phyloP scores from a whole-genome alignment of 2,329 filamentous ascomycete genomes.

The Moelleriella libera region DNA sequence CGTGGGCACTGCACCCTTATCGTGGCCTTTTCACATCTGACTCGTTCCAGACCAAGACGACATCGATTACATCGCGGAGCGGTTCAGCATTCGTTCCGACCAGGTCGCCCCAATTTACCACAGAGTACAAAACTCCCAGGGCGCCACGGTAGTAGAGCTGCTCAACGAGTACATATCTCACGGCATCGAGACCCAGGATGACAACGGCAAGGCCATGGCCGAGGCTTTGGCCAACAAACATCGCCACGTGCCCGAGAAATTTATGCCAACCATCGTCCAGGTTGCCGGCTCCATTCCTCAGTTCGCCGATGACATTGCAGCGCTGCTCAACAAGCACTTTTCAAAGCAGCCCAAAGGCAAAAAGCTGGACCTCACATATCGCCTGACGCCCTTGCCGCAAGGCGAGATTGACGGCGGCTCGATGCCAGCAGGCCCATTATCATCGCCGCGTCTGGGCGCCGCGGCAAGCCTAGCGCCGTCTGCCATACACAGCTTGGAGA shows the following conservation, averaged over 20 bases:
- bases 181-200: slow-evolving; percentile 17
- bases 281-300: slow-evolving; percentile 19
- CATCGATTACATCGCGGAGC: slow-evolving; percentile 28
- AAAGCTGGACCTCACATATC: slow-evolving; percentile 23
- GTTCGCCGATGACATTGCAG: slow-evolving; percentile 25
- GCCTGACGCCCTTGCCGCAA: slow-evolving; percentile 18
- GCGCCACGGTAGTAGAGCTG: slow-evolving; percentile 25
- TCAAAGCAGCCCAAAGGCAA: slow-evolving; percentile 21
- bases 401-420: slow-evolving; percentile 6
- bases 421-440: not conserved
- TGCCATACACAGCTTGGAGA: slow-evolving; percentile 9
- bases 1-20: no score
- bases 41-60: slow-evolving; percentile 18
- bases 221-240: slow-evolving; percentile 22
- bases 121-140: slow-evolving; percentile 21
- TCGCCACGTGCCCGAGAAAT: slow-evolving; percentile 26
- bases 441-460: not conserved
- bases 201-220: slow-evolving; percentile 14
- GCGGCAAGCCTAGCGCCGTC: not conserved
- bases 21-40: no score
- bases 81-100: slow-evolving; percentile 24
- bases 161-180: slow-evolving; percentile 27
- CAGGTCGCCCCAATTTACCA: slow-evolving; percentile 27
- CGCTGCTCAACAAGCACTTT: slow-evolving; percentile 26
- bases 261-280: slow-evolving; percentile 27